Conservation (phyloP, 805 yeast species). For the Candida loeiensis region DNA sequence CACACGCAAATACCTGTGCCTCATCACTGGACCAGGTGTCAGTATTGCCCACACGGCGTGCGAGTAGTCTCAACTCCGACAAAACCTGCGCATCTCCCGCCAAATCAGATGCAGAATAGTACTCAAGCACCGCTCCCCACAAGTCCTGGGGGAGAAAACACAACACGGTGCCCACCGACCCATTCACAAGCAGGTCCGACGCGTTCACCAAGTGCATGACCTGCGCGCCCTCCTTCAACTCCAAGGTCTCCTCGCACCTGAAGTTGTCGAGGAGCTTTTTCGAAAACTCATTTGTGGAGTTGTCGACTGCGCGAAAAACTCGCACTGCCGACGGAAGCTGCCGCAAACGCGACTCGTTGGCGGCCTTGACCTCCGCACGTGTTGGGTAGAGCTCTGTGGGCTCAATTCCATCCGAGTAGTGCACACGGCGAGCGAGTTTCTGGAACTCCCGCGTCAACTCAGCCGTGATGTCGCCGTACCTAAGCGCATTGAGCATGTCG, state of each 20-base stretch:
- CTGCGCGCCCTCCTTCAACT: slow-evolving; percentile 81
- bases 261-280: slow-evolving; percentile 48
- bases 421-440: slow-evolving; percentile 53
- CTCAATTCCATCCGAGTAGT: slow-evolving; percentile 67
- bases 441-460: slow-evolving; percentile 48
- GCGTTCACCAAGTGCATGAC: slow-evolving; percentile 86
- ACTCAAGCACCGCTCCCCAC: slow-evolving; percentile 22
- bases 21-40: slow-evolving; percentile 19
- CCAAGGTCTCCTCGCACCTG: slow-evolving; percentile 66
- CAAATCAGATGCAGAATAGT: slow-evolving; percentile 19
- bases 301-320: slow-evolving; percentile 42
- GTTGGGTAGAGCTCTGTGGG: slow-evolving; percentile 92
- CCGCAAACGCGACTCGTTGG: slow-evolving; percentile 49
- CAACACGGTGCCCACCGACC: slow-evolving; percentile 77
- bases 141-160: slow-evolving; percentile 41
- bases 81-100: slow-evolving; percentile 16
- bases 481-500: slow-evolving; percentile 72
- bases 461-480: slow-evolving; percentile 63
- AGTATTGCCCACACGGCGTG: slow-evolving; percentile 21
- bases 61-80: slow-evolving; percentile 22
- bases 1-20: slow-evolving; percentile 13
- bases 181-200: slow-evolving; percentile 80
- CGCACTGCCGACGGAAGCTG: slow-evolving; percentile 45
- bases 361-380: slow-evolving; percentile 74
- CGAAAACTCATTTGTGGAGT: slow-evolving; percentile 18